Conservation (phyloP, 73 alveolate species). For the Tetrahymena thermophila region DNA sequence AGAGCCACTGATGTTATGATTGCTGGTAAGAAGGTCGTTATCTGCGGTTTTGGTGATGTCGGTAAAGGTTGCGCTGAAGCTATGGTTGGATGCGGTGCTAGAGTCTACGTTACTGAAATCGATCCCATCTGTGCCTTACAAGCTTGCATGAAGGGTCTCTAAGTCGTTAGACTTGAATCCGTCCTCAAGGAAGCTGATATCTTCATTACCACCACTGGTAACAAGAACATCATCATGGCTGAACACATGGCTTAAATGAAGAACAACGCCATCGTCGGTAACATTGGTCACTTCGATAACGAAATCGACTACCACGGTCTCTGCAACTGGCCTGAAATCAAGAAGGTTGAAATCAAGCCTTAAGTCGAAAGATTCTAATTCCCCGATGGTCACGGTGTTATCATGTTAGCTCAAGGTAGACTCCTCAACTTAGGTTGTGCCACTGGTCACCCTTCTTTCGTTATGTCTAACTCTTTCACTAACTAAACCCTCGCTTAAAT, state of each 20-base stretch:
- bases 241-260: slow-evolving; percentile 87
- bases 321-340: slow-evolving; percentile 68
- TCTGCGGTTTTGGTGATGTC: slow-evolving; percentile 96
- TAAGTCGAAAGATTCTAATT: slow-evolving; percentile 83
- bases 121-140: slow-evolving; percentile 97
- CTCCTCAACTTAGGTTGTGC: slow-evolving; percentile 95
- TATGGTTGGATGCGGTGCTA: slow-evolving; percentile 88
- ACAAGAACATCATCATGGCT: slow-evolving; percentile 86
- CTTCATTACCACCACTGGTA: slow-evolving; percentile 92
- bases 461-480: slow-evolving; percentile 91
- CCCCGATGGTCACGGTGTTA: slow-evolving; percentile 94
- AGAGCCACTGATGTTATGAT: slow-evolving; percentile 98
- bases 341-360: slow-evolving; percentile 76
- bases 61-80: slow-evolving; percentile 98
- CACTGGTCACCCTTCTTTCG: slow-evolving; percentile 97
- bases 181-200: slow-evolving; percentile 81
- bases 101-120: slow-evolving; percentile 88
- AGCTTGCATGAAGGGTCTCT: slow-evolving; percentile 95
- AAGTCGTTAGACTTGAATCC: slow-evolving; percentile 71
- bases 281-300: slow-evolving; percentile 95
- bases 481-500: slow-evolving; percentile 84
- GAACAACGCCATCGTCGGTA: slow-evolving; percentile 96
- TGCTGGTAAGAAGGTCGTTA: slow-evolving; percentile 90
- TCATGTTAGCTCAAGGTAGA: slow-evolving; percentile 92
- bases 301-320: slow-evolving; percentile 92